phyloP scores from a whole-genome alignment of 352 stramenopile species.

The Globisporangium echinulatum region DNA sequence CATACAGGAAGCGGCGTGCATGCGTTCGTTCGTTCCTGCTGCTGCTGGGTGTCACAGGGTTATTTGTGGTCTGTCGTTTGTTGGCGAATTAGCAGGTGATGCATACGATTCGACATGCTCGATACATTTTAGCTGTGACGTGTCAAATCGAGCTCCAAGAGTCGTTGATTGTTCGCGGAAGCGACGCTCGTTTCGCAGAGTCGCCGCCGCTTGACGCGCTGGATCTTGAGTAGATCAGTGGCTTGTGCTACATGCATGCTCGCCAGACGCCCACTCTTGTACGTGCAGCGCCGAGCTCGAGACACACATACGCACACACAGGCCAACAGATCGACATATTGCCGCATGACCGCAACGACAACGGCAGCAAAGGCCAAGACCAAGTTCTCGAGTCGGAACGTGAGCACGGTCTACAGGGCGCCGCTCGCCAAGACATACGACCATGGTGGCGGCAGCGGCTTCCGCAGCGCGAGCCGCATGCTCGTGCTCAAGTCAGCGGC shows the following conservation, averaged over 20 bases:
- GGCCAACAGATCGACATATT: background rate
- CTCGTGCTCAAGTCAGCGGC: conserved; percentile 31
- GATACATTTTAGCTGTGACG: too few species aligned
- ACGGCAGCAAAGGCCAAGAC: conserved; percentile 45
- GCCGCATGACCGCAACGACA: conserved; percentile 33
- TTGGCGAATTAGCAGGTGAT: too few species aligned
- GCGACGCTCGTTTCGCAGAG: background rate
- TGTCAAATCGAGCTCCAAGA: background rate
- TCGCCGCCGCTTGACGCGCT: background rate
- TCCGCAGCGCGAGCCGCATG: conserved; percentile 31
- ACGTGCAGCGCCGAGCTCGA: background rate
- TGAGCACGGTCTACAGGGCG: conserved; percentile 64
- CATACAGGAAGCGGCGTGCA: too few species aligned
- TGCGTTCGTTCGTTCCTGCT: too few species aligned
- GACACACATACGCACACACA: background rate
- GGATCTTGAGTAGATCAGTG: background rate
- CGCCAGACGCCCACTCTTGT: background rate
- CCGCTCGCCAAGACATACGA: conserved; percentile 31
- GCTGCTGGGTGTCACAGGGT: too few species aligned
- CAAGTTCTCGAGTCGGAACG: conserved; percentile 73
- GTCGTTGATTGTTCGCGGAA: background rate
- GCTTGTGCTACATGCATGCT: background rate
- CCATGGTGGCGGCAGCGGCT: conserved; percentile 16
- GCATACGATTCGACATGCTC: too few species aligned
- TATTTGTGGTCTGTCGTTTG: too few species aligned